A percentile compares a stretch with the other conserved stretches of the same genome.
Evolutionary conservation across 306 rosid species (phyloP).

Genomic region (Notholithocarpus densiflorus): DNA sequence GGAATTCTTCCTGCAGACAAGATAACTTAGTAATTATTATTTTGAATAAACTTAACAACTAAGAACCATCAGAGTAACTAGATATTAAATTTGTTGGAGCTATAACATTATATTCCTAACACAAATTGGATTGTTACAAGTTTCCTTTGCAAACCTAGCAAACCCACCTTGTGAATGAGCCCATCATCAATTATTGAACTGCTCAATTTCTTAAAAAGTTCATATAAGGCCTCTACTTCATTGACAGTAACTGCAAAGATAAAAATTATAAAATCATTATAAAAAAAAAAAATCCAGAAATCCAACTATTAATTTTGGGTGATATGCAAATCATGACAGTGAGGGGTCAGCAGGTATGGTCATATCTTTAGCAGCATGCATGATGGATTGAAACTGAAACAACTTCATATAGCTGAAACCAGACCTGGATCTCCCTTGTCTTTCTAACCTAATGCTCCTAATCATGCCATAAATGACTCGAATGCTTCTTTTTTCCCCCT

Average conservation of each 20-base stretch:
- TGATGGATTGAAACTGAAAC: not conserved
- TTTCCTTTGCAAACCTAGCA: not conserved
- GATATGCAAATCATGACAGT: not conserved
- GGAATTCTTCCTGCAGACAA: conserved; percentile 80
- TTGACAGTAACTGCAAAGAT: conserved; percentile 57
- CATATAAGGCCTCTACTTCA: conserved; percentile 79
- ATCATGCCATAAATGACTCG: not conserved
- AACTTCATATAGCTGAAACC: not conserved
- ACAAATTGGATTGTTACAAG: not conserved
- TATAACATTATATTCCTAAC: not conserved
- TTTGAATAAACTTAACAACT: not conserved
- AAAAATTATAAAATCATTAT: not conserved
- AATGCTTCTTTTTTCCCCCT: not conserved
- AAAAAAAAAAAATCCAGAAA: not conserved
- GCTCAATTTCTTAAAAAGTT: conserved; percentile 79
- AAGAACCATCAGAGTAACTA: not conserved
- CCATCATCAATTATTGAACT: conserved; percentile 76
- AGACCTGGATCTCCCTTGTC: not conserved
- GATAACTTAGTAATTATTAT: not conserved
- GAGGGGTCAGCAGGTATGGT: not conserved
- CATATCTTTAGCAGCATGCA: not conserved
- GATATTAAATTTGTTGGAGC: not conserved
- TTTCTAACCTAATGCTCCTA: not conserved
- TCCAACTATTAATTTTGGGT: not conserved
- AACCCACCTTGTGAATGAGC: conserved; percentile 74